Evolutionary conservation across 129 eudicot species (phyloP), one percentile per base, ranked within the genome.

Genomic region (Scalesia atractyloides): DNA sequence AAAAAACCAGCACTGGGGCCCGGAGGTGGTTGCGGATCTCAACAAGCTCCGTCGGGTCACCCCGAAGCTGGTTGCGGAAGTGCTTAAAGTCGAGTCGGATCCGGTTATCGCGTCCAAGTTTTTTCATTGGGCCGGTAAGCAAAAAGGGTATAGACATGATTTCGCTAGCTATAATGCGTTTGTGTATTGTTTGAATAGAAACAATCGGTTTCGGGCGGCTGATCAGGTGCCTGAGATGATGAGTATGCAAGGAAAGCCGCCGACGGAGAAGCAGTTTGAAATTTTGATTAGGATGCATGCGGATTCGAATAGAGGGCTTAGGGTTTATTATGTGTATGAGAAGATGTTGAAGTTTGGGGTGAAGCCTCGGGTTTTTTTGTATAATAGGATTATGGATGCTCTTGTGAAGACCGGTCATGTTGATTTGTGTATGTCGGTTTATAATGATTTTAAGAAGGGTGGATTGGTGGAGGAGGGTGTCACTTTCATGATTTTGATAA

Each of bases 41-140:
- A 82, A 82, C 78, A 86, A 87, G 72, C 96, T 93, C 53, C 89
- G 96, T 11, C 92, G 98, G 5, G 97, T 93, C 34, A 89, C 95
- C 15, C 92, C 98, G 2, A 88, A 77, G 70, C 82, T 89, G 4
- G 98, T 93, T 41, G 81, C 96, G 14, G 96, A 93, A 81, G 96
- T 93, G 11, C 88, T 93, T 7, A 93, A 93, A 72, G 84, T 90
- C 20, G 83, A 83, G 68, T 61, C 78, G 30, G 97, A 93, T 76
- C 92, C 97, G 3, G 68, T 78, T 33, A 69, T 90, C 12, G 75
- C 90, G 13, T 81, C 97, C 46, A 93, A 86, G 85, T 93, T 93
- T 82, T 93, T 93, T 67, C 90, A 93, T 70, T 93, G 98, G 98
- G 98, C 98, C 54, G 95, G 91, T 57, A 93, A 89, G 82, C 98